Base-by-base conservation (phyloP, 495 filamentous ascomycete genomes). In the Ascodesmis nigricans region DNA sequence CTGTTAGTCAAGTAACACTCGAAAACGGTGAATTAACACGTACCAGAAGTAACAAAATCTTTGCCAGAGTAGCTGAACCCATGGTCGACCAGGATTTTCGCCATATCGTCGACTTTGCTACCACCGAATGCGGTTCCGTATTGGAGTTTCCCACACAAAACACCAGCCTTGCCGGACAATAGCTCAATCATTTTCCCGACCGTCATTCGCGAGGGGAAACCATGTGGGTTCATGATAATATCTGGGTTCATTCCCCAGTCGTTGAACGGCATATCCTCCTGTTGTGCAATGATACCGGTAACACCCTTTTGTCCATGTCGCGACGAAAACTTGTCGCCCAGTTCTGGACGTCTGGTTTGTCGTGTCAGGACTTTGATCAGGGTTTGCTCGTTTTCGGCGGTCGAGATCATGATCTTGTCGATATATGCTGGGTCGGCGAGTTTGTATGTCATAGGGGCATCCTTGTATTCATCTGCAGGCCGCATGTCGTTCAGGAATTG, bases 221-320 rank as follows among this genome's bases (percentile, higher is more conserved):
- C 87, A 57, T 99, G 87, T 1, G 87, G 87, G 60, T 99, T 99
- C 90, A 99, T 99, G 69, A 99, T 99, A 49, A 99, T 87, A 53
- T 99, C 87, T 0, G 87, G 87, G 24, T 67, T 69, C 41, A 99
- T 73, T 3, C 87, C 90, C 23, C 66, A 60, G 55, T 95, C 84
- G 5, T 75, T 75, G 58, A 99, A 99, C 1, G 87, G 87, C 75
- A 99, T 77, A 52, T 99, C 87, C 42, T 81, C 80, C 55, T 93
- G 82, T 28, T 90, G 73, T 21, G 79, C 80, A 36, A 95, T 91
- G 51, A 93, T 84, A 25, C 87, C 87, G 1, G 87, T 80, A 13
- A 95, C 90, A 59, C 87, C 87, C 56, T 97, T 97, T 50, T 97
- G 87, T n/a, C 87, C 87, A 61, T 97, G 87, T 29, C 87, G 78